Conservation (phyloP, 1,284 basidiomycete species). For the Veloboletus limbatus region DNA sequence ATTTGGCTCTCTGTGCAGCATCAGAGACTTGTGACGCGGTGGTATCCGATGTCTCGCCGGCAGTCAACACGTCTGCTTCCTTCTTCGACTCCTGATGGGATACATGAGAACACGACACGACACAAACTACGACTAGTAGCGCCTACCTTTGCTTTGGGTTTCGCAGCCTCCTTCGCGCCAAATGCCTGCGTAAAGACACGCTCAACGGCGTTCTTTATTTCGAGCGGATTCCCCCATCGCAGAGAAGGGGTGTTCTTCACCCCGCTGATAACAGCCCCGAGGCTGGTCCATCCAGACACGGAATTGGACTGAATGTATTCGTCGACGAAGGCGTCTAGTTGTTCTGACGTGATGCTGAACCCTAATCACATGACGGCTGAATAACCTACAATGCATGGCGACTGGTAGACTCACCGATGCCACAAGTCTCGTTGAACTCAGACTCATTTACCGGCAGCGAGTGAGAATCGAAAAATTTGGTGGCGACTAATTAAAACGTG, state of each 20-base stretch:
- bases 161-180: slow-evolving; percentile 72
- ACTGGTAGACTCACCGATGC: slow-evolving; percentile 69
- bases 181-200: slow-evolving; percentile 72
- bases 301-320: slow-evolving; percentile 58
- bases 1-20: slow-evolving; percentile 37
- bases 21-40: slow-evolving; percentile 35
- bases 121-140: not conserved
- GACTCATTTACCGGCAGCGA: slow-evolving; percentile 61
- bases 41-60: slow-evolving; percentile 28
- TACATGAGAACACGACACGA: slow-evolving; percentile 3
- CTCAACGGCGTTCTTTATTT: slow-evolving; percentile 88
- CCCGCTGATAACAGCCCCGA: slow-evolving; percentile 69
- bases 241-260: slow-evolving; percentile 70
- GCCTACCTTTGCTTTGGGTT: slow-evolving; percentile 70
- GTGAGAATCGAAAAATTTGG: slow-evolving; percentile 72
- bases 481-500: slow-evolving; percentile 54
- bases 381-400: not conserved
- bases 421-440: slow-evolving; percentile 80
- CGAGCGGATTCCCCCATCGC: slow-evolving; percentile 88
- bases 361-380: slow-evolving; percentile 45
- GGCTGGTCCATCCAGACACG: slow-evolving; percentile 70
- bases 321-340: slow-evolving; percentile 62
- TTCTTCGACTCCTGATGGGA: slow-evolving; percentile 55
- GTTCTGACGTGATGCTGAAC: slow-evolving; percentile 71
- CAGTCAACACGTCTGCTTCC: slow-evolving; percentile 20